Percentiles rank a stretch among this genome's conserved stretches.
These are phyloP conservation scores for Pleodorina starrii DNA, from an alignment of 139 green algal species.

Conservation along the genomic window DNA sequence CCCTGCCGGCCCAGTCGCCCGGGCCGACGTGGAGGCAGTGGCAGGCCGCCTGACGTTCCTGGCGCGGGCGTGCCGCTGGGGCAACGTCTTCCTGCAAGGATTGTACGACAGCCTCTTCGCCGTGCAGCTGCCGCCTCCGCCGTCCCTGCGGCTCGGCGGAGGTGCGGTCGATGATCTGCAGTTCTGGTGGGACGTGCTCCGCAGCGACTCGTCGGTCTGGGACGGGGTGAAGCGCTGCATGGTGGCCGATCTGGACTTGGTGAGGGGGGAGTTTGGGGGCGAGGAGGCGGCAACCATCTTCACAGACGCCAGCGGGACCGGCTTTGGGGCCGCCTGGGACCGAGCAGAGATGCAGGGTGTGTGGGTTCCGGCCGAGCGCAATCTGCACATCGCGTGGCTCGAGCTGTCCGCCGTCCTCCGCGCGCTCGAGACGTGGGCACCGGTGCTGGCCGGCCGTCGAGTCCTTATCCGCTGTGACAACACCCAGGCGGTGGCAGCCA, in stretches of 20 bases:
- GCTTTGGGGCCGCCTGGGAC: neutral
- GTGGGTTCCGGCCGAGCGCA: neutral
- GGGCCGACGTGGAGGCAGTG: neutral
- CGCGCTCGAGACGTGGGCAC: neutral
- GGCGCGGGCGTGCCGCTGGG: constrained; percentile 28
- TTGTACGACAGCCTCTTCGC: neutral
- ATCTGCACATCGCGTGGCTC: constrained; percentile 19
- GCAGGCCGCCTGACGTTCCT: constrained; percentile 23
- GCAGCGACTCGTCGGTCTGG: neutral
- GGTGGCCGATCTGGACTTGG: neutral
- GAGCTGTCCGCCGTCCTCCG: constrained; percentile 23
- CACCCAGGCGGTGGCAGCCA: constrained; percentile 29
- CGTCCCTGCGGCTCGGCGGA: neutral
- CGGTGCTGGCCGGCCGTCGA: neutral
- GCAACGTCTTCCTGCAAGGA: constrained; percentile 14
- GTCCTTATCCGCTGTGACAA: constrained; percentile 32
- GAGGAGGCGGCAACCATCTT: constrained; percentile 3
- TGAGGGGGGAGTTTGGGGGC: neutral
- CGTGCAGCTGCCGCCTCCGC: no score
- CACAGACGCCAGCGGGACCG: constrained; percentile 27
- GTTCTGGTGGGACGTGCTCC: neutral
- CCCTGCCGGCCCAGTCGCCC: neutral
- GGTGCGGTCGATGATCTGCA: neutral
- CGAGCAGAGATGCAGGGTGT: neutral
- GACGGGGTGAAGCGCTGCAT: neutral